Percentiles rank a stretch among this genome's conserved stretches.
Evolutionary conservation across 768 basidiomycete species (phyloP).

Genomic region (Pholiota conissans): DNA sequence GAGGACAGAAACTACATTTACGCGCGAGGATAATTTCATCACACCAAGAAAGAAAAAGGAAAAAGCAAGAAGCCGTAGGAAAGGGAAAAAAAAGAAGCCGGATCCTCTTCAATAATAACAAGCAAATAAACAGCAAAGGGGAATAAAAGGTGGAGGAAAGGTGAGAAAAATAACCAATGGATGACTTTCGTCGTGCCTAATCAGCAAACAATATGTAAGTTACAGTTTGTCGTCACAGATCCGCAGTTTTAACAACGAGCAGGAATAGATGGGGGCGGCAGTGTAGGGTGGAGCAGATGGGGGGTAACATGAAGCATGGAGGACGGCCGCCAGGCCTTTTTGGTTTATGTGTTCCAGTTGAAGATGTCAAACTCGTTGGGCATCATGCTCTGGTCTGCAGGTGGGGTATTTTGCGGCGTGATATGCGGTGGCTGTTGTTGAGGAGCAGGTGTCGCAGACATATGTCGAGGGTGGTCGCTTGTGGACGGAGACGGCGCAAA

Average conservation of each 20-base stretch:
- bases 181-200: slow-evolving; percentile 11
- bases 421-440: slow-evolving; percentile 33
- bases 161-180: slow-evolving; percentile 15
- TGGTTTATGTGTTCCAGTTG: slow-evolving; percentile 50
- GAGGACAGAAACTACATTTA: slow-evolving; percentile 14
- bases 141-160: slow-evolving; percentile 7
- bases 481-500: slow-evolving; percentile 37
- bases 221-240: slow-evolving; percentile 14
- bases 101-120: slow-evolving; percentile 29
- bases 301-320: slow-evolving; percentile 5
- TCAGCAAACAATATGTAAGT: slow-evolving; percentile 21
- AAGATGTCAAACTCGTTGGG: slow-evolving; percentile 57
- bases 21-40: slow-evolving; percentile 15
- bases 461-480: slow-evolving; percentile 43
- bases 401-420: slow-evolving; percentile 39
- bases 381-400: slow-evolving; percentile 38
- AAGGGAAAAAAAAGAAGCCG: slow-evolving; percentile 18
- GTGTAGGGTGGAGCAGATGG: slow-evolving; percentile 1
- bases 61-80: slow-evolving; percentile 19
- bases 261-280: neutral
- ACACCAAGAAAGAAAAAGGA: slow-evolving; percentile 30
- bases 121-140: slow-evolving; percentile 28
- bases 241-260: slow-evolving; percentile 5
- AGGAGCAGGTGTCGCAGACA: slow-evolving; percentile 53
- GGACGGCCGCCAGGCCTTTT: slow-evolving; percentile 19